Evolutionary conservation across 2,329 filamentous ascomycete species (phyloP).

Genomic region (Xylariaceae sp.): DNA sequence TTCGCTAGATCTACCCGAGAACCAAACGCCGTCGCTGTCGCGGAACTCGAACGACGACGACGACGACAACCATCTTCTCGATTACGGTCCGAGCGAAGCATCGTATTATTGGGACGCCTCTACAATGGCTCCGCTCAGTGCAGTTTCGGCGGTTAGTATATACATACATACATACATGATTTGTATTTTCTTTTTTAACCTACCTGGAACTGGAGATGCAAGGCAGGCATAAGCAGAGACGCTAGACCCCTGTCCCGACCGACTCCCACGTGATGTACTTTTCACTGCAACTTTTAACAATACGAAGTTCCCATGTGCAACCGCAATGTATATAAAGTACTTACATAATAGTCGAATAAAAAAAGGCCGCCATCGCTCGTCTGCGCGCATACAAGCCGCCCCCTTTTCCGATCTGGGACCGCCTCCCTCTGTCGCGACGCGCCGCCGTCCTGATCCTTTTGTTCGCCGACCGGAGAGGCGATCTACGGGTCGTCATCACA

Average conservation of each 20-base stretch:
- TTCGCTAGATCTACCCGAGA: conserved; percentile 19
- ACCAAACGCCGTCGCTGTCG: not conserved
- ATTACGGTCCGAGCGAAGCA: conserved; percentile 28
- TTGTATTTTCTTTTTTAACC: not conserved
- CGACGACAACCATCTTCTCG: no score
- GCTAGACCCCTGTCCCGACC: no score
- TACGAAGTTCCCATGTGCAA: not conserved
- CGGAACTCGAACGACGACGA: not conserved
- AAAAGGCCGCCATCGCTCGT: conserved; percentile 53
- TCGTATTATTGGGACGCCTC: conserved; percentile 53
- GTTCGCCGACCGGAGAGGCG: conserved; percentile 76
- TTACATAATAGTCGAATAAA: conserved; percentile 28
- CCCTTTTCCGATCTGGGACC: conserved; percentile 57
- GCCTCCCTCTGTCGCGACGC: conserved; percentile 58
- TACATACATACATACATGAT: not conserved
- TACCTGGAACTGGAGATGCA: no score
- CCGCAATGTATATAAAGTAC: conserved; percentile 15
- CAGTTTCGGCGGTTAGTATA: conserved; percentile 48
- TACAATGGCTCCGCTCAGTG: conserved; percentile 52
- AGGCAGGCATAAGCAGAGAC: no score
- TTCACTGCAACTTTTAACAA: not conserved
- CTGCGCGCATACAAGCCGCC: conserved; percentile 57
- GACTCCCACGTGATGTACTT: no score
- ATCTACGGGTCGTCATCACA: conserved; percentile 66
- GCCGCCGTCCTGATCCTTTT: conserved; percentile 85